Percentiles rank a stretch among this genome's conserved stretches.
Conservation (phyloP, 768 basidiomycete genomes). For the Antrodiella citrinella region DNA sequence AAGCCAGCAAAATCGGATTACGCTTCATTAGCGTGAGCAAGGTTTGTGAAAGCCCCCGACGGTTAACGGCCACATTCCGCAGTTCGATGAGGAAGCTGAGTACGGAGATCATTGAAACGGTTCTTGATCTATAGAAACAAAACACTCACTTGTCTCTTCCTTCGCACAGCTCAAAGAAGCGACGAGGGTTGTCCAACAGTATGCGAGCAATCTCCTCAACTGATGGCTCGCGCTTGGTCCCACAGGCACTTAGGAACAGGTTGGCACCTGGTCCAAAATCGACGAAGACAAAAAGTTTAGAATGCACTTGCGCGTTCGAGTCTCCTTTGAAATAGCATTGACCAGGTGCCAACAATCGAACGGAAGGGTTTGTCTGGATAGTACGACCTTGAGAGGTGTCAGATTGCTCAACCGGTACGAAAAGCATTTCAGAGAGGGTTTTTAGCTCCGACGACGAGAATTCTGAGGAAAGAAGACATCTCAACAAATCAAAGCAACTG, state of each 20-base stretch:
- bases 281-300: constrained; percentile 80
- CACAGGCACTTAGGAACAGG: constrained; percentile 77
- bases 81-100: constrained; percentile 76
- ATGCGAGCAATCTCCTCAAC: constrained; percentile 73
- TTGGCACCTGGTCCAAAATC: constrained; percentile 82
- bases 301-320: constrained; percentile 53
- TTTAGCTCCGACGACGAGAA: constrained; percentile 51
- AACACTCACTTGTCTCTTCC: constrained; percentile 56
- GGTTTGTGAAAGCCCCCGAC: constrained; percentile 37
- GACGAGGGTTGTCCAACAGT: constrained; percentile 57
- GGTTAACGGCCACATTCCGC: constrained; percentile 79
- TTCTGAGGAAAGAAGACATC: constrained; percentile 41
- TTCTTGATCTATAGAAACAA: neutral
- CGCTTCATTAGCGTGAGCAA: constrained; percentile 61
- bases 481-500: neutral
- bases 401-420: constrained; percentile 52
- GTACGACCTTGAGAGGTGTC: constrained; percentile 19
- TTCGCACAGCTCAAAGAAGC: constrained; percentile 65
- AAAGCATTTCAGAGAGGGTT: constrained; percentile 44
- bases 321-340: constrained; percentile 64
- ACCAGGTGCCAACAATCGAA: constrained; percentile 44
- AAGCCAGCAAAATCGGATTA: constrained; percentile 66
- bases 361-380: constrained; percentile 14
- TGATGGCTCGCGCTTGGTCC: constrained; percentile 81
- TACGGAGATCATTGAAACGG: neutral